phyloP scores from a whole-genome alignment of 345 rosid genomes.

The Hypericum androsaemum region DNA sequence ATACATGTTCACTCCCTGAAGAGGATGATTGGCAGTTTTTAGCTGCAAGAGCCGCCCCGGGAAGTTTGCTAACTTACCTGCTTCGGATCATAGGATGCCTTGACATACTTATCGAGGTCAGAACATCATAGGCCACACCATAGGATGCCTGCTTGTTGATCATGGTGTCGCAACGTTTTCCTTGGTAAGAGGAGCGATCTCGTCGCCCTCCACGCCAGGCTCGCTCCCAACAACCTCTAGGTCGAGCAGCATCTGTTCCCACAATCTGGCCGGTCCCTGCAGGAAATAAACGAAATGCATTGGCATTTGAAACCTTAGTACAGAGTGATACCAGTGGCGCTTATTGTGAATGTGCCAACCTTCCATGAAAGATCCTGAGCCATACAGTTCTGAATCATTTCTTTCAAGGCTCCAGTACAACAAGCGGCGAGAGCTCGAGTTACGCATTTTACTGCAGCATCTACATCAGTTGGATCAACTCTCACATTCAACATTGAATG shows the following conservation, averaged over 20 bases:
- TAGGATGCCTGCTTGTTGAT: constrained; percentile 12
- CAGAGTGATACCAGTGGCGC: background rate
- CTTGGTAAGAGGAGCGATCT: constrained; percentile 73
- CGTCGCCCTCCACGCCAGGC: constrained; percentile 66
- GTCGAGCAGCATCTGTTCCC: too few relatives aligned
- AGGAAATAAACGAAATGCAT: constrained; percentile 9
- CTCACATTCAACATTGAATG: constrained; percentile 56
- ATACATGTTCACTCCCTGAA: too few relatives aligned
- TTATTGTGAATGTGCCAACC: constrained; percentile 38
- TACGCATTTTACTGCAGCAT: constrained; percentile 46
- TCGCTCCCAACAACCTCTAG: constrained; percentile 43
- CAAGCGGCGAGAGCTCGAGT: constrained; percentile 47
- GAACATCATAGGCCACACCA: background rate
- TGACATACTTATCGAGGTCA: too few relatives aligned
- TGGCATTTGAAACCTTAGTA: background rate
- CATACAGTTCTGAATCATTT: too few relatives aligned
- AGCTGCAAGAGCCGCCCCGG: too few relatives aligned
- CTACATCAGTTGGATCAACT: constrained; percentile 77
- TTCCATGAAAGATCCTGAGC: too few relatives aligned
- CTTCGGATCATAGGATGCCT: too few relatives aligned
- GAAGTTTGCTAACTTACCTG: too few relatives aligned
- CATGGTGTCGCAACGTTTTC: constrained; percentile 77
- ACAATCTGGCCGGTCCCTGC: constrained; percentile 78
- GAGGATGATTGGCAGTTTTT: too few relatives aligned
- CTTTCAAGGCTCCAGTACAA: constrained; percentile 52